phyloP scores from a whole-genome alignment of 2,329 filamentous ascomycete species.

The Orbilia oligospora region DNA sequence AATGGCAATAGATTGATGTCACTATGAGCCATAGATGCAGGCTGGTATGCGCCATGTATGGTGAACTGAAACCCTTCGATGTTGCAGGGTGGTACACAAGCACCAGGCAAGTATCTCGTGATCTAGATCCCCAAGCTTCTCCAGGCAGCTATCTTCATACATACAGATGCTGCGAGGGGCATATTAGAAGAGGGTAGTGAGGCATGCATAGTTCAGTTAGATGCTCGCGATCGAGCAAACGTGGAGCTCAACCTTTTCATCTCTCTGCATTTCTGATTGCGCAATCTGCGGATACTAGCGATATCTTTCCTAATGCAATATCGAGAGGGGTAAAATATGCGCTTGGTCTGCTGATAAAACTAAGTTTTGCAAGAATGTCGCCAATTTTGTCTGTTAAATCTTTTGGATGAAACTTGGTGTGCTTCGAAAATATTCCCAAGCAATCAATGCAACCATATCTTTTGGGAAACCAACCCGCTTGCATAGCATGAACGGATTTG shows the following conservation, averaged over 20 bases:
- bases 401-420: conserved; percentile 49
- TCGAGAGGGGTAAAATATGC: conserved; percentile 29
- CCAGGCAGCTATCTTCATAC: conserved; percentile 14
- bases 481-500: conserved; percentile 14
- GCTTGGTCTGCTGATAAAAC: conserved; percentile 28
- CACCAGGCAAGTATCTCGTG: conserved; percentile 34
- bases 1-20: conserved; percentile 8
- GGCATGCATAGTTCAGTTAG: conserved; percentile 5
- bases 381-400: conserved; percentile 26
- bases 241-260: conserved; percentile 16
- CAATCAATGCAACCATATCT: conserved; percentile 58
- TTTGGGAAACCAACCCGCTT: conserved; percentile 52
- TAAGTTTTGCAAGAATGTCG: conserved; percentile 26
- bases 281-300: conserved; percentile 35
- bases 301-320: conserved; percentile 26
- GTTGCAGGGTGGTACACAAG: conserved; percentile 1
- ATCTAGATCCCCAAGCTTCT: conserved; percentile 19
- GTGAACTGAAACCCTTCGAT: not conserved
- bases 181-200: not conserved
- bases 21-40: conserved; percentile 37
- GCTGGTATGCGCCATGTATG: conserved; percentile 20
- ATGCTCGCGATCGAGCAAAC: conserved; percentile 20
- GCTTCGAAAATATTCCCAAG: conserved; percentile 26
- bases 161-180: not conserved
- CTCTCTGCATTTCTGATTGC: conserved; percentile 24